phyloP scores from a whole-genome alignment of 1,284 basidiomycete species.

The Sanguinoderma infundibulare region DNA sequence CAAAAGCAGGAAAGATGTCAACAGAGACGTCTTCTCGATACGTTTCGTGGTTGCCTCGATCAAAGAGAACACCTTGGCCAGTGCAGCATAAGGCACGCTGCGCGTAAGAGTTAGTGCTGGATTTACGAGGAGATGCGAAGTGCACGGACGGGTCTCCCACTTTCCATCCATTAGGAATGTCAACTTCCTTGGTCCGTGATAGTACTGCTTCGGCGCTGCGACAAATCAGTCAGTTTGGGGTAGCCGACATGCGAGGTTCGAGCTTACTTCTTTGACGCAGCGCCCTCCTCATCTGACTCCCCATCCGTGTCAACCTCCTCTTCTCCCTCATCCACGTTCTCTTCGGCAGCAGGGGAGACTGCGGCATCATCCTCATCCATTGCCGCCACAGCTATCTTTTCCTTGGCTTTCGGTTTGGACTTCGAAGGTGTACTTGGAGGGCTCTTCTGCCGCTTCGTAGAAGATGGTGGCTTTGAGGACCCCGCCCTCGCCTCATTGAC shows the following conservation, averaged over 20 bases:
- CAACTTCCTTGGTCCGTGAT: slow-evolving; percentile 70
- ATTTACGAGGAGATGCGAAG: not conserved
- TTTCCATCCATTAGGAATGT: slow-evolving; percentile 88
- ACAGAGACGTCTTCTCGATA: slow-evolving; percentile 88
- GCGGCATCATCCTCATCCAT: slow-evolving; percentile 26
- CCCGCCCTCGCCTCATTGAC: not conserved
- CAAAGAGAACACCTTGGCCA: slow-evolving; percentile 86
- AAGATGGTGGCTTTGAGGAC: not conserved
- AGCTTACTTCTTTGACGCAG: slow-evolving; percentile 66
- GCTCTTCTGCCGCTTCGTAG: not conserved
- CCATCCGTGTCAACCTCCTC: slow-evolving; percentile 63
- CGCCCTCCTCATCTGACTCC: slow-evolving; percentile 53
- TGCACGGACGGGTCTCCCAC: slow-evolving; percentile 77
- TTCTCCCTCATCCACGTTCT: slow-evolving; percentile 38
- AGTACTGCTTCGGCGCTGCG: slow-evolving; percentile 78
- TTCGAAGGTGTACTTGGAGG: not conserved
- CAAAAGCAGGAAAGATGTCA: slow-evolving; percentile 88
- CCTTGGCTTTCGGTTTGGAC: slow-evolving; percentile 6
- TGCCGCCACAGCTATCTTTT: not conserved
- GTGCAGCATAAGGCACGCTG: slow-evolving; percentile 93
- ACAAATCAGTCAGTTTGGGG: not conserved
- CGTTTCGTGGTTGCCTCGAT: slow-evolving; percentile 98
- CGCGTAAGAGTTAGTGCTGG: slow-evolving; percentile 8
- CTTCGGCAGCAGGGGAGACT: slow-evolving; percentile 21
- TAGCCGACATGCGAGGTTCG: not conserved